Evolutionary conservation across 768 basidiomycete species (phyloP).

Genomic region (Peribolospora baueri): DNA sequence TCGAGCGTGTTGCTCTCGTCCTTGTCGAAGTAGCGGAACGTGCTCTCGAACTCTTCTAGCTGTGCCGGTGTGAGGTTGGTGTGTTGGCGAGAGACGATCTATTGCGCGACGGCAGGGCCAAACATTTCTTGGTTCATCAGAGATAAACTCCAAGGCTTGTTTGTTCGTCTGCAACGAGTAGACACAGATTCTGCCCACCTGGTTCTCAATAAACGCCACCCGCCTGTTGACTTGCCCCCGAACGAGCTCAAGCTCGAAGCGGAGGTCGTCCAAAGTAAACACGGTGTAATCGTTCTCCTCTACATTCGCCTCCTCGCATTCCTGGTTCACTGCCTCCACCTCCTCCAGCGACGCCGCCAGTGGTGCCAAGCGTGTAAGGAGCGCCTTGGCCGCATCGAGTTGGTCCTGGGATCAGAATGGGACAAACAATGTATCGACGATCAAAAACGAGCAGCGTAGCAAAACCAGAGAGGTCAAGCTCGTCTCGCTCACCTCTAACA

Average conservation of each 20-base stretch:
- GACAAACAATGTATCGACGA: not conserved
- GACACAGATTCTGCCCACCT: conserved; percentile 27
- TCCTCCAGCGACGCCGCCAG: conserved; percentile 29
- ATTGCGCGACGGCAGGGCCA: not conserved
- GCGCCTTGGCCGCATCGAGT: conserved; percentile 37
- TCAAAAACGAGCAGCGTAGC: too few species aligned
- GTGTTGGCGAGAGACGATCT: conserved; percentile 86
- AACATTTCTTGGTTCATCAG: not conserved
- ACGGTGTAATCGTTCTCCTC: conserved; percentile 94
- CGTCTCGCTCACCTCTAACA: conserved; percentile 35
- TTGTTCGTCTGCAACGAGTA: not conserved
- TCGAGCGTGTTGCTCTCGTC: conserved; percentile 74
- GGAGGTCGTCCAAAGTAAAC: conserved; percentile 64
- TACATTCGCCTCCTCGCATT: conserved; percentile 64
- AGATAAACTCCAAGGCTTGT: not conserved
- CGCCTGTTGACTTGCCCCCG: conserved; percentile 62
- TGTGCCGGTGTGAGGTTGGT: conserved; percentile 87
- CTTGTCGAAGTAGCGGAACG: conserved; percentile 90
- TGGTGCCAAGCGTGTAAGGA: conserved; percentile 42
- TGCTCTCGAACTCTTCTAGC: conserved; percentile 85
- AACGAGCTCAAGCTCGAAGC: conserved; percentile 65
- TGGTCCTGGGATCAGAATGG: conserved; percentile 31
- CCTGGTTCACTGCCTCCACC: conserved; percentile 42
- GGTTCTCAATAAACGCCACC: conserved; percentile 89
- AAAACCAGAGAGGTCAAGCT: not conserved